Percentiles rank a stretch among this genome's conserved stretches.
Conservation (phyloP, 768 basidiomycete genomes). For the Amanita pseudoporphyria region DNA sequence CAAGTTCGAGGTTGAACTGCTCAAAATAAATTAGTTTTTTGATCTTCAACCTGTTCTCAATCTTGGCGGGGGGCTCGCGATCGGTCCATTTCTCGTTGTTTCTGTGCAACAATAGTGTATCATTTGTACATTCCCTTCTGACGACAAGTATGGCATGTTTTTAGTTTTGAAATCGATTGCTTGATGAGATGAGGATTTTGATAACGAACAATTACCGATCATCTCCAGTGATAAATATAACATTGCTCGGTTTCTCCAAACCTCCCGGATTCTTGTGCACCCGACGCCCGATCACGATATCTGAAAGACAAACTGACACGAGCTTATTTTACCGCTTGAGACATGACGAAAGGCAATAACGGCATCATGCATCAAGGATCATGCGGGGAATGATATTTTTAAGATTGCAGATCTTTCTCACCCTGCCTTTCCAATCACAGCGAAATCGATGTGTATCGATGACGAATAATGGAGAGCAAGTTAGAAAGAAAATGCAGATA, state of each 20-base stretch:
- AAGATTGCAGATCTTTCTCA: slow-evolving; percentile 1
- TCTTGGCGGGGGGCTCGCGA: neutral
- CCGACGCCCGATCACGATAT: no score
- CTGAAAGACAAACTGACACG: no score
- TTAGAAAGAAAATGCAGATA: no score
- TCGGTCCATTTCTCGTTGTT: neutral
- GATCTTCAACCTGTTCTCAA: no score
- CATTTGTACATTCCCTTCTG: slow-evolving; percentile 1
- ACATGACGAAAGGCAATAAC: slow-evolving; percentile 1
- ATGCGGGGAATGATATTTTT: slow-evolving; percentile 1
- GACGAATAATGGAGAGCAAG: no score
- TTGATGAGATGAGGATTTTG: neutral
- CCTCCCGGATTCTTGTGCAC: no score
- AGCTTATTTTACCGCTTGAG: no score
- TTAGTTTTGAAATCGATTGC: neutral
- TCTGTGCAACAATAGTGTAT: neutral
- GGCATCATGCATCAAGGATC: slow-evolving; percentile 1
- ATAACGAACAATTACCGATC: neutral
- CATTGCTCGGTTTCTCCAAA: no score
- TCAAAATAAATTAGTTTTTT: slow-evolving; percentile 46
- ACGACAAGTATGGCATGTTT: neutral
- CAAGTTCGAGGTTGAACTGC: slow-evolving; percentile 76
- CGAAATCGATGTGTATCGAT: neutral
- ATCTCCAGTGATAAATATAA: neutral
- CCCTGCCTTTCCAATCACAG: neutral